Conservation (phyloP, 1,139 yeast genomes). For the Hemisphaericaspora subhashii region DNA sequence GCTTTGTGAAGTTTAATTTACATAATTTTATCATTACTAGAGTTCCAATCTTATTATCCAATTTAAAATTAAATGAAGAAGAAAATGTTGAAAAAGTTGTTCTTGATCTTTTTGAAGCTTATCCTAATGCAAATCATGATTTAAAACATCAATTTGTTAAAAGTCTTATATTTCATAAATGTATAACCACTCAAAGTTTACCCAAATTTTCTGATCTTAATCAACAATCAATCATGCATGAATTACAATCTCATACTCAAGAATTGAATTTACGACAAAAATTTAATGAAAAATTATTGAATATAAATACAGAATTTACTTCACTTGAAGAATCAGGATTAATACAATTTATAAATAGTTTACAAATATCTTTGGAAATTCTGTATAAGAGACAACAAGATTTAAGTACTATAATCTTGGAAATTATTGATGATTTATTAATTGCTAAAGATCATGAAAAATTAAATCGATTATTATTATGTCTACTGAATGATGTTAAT, state of each 20-base stretch:
- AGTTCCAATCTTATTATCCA: slow-evolving; percentile 24
- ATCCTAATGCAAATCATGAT: slow-evolving; percentile 31
- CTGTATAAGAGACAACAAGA: slow-evolving; percentile 43
- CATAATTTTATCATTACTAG: slow-evolving; percentile 33
- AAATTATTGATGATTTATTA: slow-evolving; percentile 40
- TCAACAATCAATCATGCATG: slow-evolving; percentile 25
- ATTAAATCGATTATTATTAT: slow-evolving; percentile 50
- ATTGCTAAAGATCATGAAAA: slow-evolving; percentile 40
- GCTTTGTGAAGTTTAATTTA: slow-evolving; percentile 34
- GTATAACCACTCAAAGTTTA: slow-evolving; percentile 44
- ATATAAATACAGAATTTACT: slow-evolving; percentile 54
- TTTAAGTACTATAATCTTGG: slow-evolving; percentile 32
- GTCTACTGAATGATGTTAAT: slow-evolving; percentile 40
- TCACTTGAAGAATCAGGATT: slow-evolving; percentile 53
- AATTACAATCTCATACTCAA: slow-evolving; percentile 20
- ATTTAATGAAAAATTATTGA: slow-evolving; percentile 37
- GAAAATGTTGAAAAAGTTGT: slow-evolving; percentile 20
- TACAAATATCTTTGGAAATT: slow-evolving; percentile 32
- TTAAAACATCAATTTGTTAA: slow-evolving; percentile 58
- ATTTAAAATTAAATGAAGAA: slow-evolving; percentile 19
- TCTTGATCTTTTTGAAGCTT: slow-evolving; percentile 17
- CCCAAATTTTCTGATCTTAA: slow-evolving; percentile 43
- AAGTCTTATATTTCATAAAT: slow-evolving; percentile 38
- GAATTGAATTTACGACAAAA: slow-evolving; percentile 19
- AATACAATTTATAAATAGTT: slow-evolving; percentile 32